Evolutionary conservation across 345 rosid species (phyloP).

Genomic region (Ceriops tagal): DNA sequence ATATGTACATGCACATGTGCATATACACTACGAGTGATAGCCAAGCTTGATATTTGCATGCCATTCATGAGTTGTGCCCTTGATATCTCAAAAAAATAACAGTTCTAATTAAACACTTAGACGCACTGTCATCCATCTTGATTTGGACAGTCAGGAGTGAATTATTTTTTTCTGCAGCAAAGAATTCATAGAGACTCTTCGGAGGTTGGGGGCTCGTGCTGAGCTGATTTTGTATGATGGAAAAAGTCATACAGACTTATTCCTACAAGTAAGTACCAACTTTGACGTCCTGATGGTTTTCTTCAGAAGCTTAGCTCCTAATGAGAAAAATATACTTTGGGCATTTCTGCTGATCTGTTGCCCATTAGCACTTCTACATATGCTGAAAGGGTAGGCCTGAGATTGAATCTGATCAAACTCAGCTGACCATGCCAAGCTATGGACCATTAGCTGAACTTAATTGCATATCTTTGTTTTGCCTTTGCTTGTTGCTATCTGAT

Average conservation of each 20-base stretch:
- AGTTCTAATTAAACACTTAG: neutral
- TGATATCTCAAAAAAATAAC: no score
- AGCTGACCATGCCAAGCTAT: neutral
- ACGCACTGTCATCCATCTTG: neutral
- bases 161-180: constrained; percentile 13
- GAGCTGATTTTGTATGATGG: constrained; percentile 28
- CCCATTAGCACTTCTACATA: no score
- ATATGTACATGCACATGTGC: no score
- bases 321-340: no score
- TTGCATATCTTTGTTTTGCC: neutral
- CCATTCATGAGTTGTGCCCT: neutral
- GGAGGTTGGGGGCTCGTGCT: constrained; percentile 18
- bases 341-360: no score
- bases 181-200: constrained; percentile 21
- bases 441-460: no score
- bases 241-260: constrained; percentile 34
- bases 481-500: neutral
- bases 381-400: neutral
- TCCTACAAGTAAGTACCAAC: constrained; percentile 23
- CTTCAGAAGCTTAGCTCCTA: no score
- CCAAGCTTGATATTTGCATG: neutral
- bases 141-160: neutral
- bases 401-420: neutral
- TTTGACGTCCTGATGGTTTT: neutral
- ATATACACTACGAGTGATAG: neutral